Base-by-base conservation (phyloP, 495 filamentous ascomycete species). In the Barbatosphaeria neglecta region DNA sequence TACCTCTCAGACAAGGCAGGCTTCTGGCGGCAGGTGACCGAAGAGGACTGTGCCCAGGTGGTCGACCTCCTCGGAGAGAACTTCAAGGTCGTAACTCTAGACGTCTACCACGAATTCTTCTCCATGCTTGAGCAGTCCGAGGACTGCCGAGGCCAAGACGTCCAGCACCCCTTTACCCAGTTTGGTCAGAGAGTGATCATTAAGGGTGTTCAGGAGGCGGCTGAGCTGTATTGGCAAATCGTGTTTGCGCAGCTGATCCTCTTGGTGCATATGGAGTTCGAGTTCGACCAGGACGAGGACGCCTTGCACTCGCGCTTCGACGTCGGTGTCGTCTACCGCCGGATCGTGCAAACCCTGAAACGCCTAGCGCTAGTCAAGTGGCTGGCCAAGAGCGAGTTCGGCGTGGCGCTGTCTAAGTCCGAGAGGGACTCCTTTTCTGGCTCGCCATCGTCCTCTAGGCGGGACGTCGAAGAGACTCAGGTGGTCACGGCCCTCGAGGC, bases 161-260 rank as follows among this genome's bases (percentile, higher is more conserved):
- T 66, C 7, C 51, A 55, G 24, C 61, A 67, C 27, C 72, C 65
- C 4, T 65, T 81, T n/a, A 86, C 82, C 1, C 67, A 71, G 37
- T 83, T 89, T 55, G 90, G 90, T 11, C 74, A 77, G 3, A 83
- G 77, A 48, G 66, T 86, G 5, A 67, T 89, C 9, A 73, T 93
- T 8, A 80, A 76, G 23, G 82, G 83, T 18, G 79, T 84, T 3
- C 83, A 90, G 53, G 92, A 97, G 56, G 81, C 81, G 11, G 76
- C 88, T 20, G 68, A 80, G 40, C 59, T 83, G 6, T 78, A 83
- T 48, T 77, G 76, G 51, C 74, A 76, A 27, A 69, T 90, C 15
- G 77, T 93, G 15, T 79, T 87, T 40, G 83, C 87, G 58, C 75
- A 96, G n/a, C 59, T 95, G 2, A 69, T 89, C n/a, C 67, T 96